Evolutionary conservation across 2,329 filamentous ascomycete species (phyloP), one percentile per base, ranked within the genome.

Genomic region (Blastomyces gilchristii): DNA sequence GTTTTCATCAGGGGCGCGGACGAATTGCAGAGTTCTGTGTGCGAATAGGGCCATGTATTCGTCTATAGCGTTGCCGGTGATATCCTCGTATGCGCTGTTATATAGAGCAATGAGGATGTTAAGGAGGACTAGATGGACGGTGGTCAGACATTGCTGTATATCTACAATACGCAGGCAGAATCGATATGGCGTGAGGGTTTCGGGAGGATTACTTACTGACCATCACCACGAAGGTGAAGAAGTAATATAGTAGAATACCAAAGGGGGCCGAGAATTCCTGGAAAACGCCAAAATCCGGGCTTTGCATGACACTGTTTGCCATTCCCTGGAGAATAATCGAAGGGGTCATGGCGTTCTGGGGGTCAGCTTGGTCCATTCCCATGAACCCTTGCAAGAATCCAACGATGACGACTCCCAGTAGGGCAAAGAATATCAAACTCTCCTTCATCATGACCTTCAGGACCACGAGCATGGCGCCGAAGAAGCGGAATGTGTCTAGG

Each of bases 61-160:
- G 74, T 99, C 94, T 67, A 91, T 88, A 4, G 94, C 91, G 71
- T 99, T 89, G 56, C 89, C 87, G 70, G 92, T 95, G 64, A 97
- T 95, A 74, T 96, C 91, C 71, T 95, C 89, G 73, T 99, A 97
- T 1, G 94, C 91, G 57, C 88, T 93, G 77, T 97, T 97, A 80
- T 97, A 99, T 7, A 99, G 85, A 0, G 94, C 94, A 72, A 99
- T 97, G 63, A 99, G 85, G 69, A 99, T 91, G 74, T 99, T 99
- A 68, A 99, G 85, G 34, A 97, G 81, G 63, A 99, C 82, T 79
- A 64, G 58, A 41, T 28, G 49, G 47, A 18, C 7, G 14, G 47
- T 18, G 18, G 61, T 69, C 61, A 70, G 63, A 53, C 22, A 58
- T 43, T 5, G 45, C 4, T 25, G 18, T 25, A 47, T 34, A 22